phyloP scores from a whole-genome alignment of 495 filamentous ascomycete species.

The Penicillium arizonense region DNA sequence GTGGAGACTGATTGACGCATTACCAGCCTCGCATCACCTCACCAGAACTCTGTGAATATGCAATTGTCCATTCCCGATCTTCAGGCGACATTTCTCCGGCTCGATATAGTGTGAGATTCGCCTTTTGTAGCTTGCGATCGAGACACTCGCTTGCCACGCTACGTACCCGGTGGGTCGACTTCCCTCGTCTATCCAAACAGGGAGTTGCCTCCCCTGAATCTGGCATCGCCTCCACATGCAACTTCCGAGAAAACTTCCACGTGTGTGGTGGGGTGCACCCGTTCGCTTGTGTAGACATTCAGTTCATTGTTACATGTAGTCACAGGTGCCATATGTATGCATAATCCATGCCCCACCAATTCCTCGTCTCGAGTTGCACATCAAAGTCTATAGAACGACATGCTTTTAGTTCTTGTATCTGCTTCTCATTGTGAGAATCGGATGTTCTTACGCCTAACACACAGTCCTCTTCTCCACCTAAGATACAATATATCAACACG shows the following conservation, averaged over 20 bases:
- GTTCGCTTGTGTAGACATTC: not conserved
- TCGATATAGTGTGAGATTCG: not conserved
- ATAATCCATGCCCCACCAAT: not conserved
- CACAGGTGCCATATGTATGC: not conserved
- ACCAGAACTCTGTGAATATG: not conserved
- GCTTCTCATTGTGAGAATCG: not conserved
- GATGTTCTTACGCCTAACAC: too few species aligned
- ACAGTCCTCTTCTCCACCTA: too few species aligned
- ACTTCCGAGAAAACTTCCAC: not conserved
- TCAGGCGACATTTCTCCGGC: slow-evolving; percentile 9
- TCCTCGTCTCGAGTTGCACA: too few species aligned
- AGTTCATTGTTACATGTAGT: not conserved
- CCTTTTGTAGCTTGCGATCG: not conserved
- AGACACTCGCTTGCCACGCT: not conserved
- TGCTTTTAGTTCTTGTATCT: not conserved
- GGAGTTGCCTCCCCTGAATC: not conserved
- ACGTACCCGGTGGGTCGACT: not conserved
- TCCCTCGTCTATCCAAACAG: not conserved
- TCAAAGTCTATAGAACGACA: not conserved
- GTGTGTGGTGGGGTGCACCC: not conserved
- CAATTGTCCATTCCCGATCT: slow-evolving; percentile 7
- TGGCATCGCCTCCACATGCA: not conserved
- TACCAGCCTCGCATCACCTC: not conserved
- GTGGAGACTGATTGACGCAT: slow-evolving; percentile 10
- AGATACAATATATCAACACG: too few species aligned